Percentiles rank a stretch among this genome's conserved stretches.
These are phyloP conservation scores for Vitis labrusca DNA, from an alignment of 164 flowering plant species.

Conservation along the genomic window DNA sequence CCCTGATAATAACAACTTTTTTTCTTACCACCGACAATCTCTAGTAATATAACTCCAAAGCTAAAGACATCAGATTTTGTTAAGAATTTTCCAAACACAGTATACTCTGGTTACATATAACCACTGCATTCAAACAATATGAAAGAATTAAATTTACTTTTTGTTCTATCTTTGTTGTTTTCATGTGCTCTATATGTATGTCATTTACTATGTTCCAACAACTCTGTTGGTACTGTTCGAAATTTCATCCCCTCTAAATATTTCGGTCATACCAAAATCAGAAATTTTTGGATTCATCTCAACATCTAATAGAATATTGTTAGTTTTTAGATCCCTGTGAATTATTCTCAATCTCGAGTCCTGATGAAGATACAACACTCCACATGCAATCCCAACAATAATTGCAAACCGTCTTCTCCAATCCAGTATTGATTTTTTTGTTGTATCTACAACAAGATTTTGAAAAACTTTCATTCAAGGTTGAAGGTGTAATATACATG, in stretches of 20 bases:
- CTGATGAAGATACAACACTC: conserved; percentile 44
- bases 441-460: conserved; percentile 14
- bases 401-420: conserved; percentile 39
- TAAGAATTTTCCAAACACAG: conserved; percentile 28
- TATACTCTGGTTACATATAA: conserved; percentile 42
- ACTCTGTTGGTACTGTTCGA: conserved; percentile 25
- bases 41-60: conserved; percentile 33
- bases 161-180: background rate
- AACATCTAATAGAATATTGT: conserved; percentile 35
- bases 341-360: conserved; percentile 40
- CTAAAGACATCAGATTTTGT: conserved; percentile 39
- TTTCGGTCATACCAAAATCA: conserved; percentile 41
- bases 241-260: conserved; percentile 27
- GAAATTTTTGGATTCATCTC: conserved; percentile 42
- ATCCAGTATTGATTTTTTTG: conserved; percentile 13
- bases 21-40: conserved; percentile 22
- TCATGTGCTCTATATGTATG: background rate
- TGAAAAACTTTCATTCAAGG: background rate
- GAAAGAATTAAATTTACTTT: background rate
- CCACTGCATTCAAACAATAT: conserved; percentile 19
- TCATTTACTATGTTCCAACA: conserved; percentile 35
- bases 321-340: conserved; percentile 36
- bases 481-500: no score
- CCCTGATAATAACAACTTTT: conserved; percentile 5
- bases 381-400: conserved; percentile 41